Percentiles rank a stretch among this genome's conserved stretches.
Conservation (phyloP, 495 filamentous ascomycete genomes). For the Penicillium roqueforti region DNA sequence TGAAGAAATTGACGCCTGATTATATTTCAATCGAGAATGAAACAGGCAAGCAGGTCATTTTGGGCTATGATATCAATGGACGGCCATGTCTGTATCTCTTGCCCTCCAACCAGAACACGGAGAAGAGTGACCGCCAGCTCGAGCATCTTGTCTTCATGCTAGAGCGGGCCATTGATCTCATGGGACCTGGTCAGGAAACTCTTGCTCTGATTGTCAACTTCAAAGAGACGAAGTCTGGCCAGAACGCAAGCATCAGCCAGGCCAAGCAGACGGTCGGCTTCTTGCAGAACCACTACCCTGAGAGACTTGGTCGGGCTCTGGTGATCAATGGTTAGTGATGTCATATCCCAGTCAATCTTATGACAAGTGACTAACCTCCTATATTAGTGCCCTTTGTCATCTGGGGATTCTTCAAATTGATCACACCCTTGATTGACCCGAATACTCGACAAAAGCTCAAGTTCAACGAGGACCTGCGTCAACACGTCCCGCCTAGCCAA, state of each 20-base stretch:
- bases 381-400: conserved; percentile 78
- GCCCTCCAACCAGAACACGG: conserved; percentile 87
- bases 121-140: conserved; percentile 81
- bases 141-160: conserved; percentile 95
- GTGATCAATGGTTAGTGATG: conserved; percentile 71
- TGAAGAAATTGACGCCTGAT: conserved; percentile 69
- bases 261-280: conserved; percentile 79
- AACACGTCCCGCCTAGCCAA: conserved; percentile 72
- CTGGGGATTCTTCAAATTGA: conserved; percentile 87
- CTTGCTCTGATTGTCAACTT: conserved; percentile 85
- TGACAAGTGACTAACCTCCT: conserved; percentile 1
- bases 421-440: conserved; percentile 94
- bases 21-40: conserved; percentile 88
- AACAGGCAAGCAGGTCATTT: conserved; percentile 87
- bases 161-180: conserved; percentile 82
- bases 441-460: conserved; percentile 85
- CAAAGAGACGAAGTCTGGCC: conserved; percentile 70
- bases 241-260: conserved; percentile 68
- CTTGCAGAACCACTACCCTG: conserved; percentile 90
- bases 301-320: conserved; percentile 82
- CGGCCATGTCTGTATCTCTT: conserved; percentile 86
- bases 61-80: conserved; percentile 80
- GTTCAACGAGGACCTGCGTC: conserved; percentile 82
- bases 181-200: conserved; percentile 80
- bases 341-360: not conserved